A percentile compares a stretch with the other conserved stretches of the same genome.
Conservation (phyloP, 2,329 filamentous ascomycete genomes). For the Scolecobasidium constrictum region DNA sequence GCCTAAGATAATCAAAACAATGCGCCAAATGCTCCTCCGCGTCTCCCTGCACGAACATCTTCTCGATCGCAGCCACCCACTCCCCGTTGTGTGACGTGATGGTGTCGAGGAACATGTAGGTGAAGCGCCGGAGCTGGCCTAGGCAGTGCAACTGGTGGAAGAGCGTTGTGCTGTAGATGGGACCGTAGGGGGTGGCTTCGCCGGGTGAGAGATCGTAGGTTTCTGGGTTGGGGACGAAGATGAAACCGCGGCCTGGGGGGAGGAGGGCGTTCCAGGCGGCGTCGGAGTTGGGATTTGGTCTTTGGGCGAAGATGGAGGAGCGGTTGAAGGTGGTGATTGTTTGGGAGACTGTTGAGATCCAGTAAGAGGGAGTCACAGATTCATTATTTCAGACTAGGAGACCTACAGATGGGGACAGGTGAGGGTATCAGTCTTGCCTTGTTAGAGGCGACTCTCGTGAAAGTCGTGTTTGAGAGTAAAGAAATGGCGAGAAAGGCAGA, state of each 20-base stretch:
- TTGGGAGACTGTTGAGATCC: no score
- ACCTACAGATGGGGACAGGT: no score
- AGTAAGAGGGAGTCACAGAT: no score
- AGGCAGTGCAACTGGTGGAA: constrained; percentile 27
- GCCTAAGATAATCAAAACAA: constrained; percentile 15
- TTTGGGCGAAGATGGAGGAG: constrained; percentile 2
- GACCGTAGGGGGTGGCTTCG: constrained; percentile 15
- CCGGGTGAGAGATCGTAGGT: constrained; percentile 18
- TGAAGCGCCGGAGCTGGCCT: constrained; percentile 18
- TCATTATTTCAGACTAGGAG: no score
- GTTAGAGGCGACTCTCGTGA: no score
- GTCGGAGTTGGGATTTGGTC: constrained; percentile 6
- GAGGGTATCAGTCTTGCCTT: no score
- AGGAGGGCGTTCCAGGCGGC: constrained; percentile 9
- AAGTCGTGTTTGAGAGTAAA: no score
- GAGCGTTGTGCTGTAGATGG: constrained; percentile 23
- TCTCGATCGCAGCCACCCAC: neutral
- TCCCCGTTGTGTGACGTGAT: constrained; percentile 3
- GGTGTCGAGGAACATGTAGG: constrained; percentile 16
- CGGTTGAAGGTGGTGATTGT: no score
- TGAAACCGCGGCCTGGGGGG: constrained; percentile 20
- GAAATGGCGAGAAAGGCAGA: no score
- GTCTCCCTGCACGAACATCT: constrained; percentile 7
- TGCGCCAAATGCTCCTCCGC: constrained; percentile 11
- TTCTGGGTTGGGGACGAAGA: constrained; percentile 17